Evolutionary conservation across 2,329 filamentous ascomycete species (phyloP), one percentile per base, ranked within the genome.

Genomic region (Lasiodiplodia hormozganensis): DNA sequence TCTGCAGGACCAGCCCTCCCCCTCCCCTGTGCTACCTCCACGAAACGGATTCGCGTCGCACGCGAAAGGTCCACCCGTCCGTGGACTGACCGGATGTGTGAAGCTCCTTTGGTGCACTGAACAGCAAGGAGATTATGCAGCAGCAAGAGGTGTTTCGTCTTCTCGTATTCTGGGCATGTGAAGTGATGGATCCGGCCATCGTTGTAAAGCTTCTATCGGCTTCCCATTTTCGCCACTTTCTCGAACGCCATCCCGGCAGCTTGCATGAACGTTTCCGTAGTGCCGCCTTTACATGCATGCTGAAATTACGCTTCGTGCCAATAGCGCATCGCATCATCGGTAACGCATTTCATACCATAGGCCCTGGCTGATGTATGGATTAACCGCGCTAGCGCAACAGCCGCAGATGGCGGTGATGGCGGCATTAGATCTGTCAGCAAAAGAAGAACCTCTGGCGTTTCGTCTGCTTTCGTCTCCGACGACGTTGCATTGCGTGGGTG

Each of bases 401-500:
- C 18, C n/a, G 12, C 18, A 25, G n/a, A 31, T 21, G 28, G 31
- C 23, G n/a, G 12, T 10, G 11, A 28, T 18, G 14, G 38, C 38
- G 16, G 43, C 25, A 52, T n/a, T 36, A 28, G 34, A n/a, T 21
- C 60, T 38, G 60, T 21, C 18, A 21, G 47, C 25, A 21, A 25
- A 18, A 14, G 31, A 25, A 16, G 40, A 23, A 49, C 51, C 10
- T 52, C 54, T 66, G 36, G 8, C 54, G 51, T 57, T 54, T 47
- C 47, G 62, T 54, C 28, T 57, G 49, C 51, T 56, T 14, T 54
- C 40, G 62, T 54, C 57, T 47, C 34, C 52, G 54, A 52, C 62
- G 68, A 74, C 67, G 74, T 76, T 76, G 74, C 74, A 76, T 76
- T 73, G 74, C 69, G 67, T 70, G 70, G 58, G 74, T 73, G 71